Evolutionary conservation across 2,329 filamentous ascomycete genomes (phyloP), one percentile per base, ranked within the genome.

Genomic region (Alternaria gaisen): DNA sequence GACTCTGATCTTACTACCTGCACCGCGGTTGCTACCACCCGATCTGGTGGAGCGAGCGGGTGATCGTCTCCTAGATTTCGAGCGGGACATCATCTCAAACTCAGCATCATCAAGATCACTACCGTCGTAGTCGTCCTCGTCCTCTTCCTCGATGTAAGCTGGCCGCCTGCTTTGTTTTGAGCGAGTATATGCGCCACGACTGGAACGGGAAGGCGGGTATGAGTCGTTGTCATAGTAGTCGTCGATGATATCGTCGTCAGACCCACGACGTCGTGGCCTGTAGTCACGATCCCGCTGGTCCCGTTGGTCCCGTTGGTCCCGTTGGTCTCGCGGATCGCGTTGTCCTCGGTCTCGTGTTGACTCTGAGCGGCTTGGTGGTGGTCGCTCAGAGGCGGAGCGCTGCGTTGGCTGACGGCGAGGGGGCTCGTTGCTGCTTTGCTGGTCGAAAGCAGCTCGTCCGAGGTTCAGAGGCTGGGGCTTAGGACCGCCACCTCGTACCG

Each of bases 71-170:
- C 76, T 73, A 8, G 73, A 69, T 59, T 79, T 78, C 18, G 72
- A 67, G 30, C 84, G 82, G 50, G 82, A 87, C 34, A 94, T 82
- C 83, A 94, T 93, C 74, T 96, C 92, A 63, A 94, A 94, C 22
- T 93, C 91, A 18, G 86, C 88, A 65, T 93, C 89, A 64, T 95
- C 90, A 51, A 93, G 85, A 51, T 88, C 88, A 61, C 91, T 89
- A 68, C 91, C 90, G 56, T 90, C 88, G 54, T 84, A 82, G 68
- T 89, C 90, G n/a, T 85, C 89, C 58, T 92, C 90, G 1, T 92
- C 91, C 61, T 94, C 91, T 66, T 96, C 93, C 64, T 94, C 91
- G 66, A 91, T 91, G 73, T 91, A 93, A 53, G 87, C 85, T 41
- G 85, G 86, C 71, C 82, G 81, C 43, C 79, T 77, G 57, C 70